Conservation (phyloP, 2,329 filamentous ascomycete species). For the Trichophyton schoenleinii region DNA sequence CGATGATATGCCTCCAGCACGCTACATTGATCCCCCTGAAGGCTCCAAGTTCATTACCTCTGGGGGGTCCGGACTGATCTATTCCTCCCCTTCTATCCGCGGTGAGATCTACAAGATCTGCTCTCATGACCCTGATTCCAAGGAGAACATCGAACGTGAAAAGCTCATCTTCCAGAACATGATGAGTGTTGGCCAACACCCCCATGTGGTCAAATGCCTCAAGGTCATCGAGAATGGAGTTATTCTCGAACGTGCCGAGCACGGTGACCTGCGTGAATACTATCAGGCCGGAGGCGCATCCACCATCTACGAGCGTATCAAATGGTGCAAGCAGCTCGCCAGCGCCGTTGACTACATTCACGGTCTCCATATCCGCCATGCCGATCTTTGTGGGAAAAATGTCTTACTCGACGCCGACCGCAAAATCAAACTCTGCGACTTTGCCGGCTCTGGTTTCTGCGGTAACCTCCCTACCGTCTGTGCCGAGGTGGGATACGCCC, state of each 20-base stretch:
- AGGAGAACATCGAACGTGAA: conserved; percentile 3
- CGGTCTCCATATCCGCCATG: conserved; percentile 2
- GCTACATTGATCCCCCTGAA: conserved; percentile 4
- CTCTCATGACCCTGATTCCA: conserved; percentile 5
- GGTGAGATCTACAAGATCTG: conserved; percentile 2
- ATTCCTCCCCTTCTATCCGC: not conserved
- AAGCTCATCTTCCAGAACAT: conserved; percentile 2
- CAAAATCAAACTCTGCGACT: conserved; percentile 8
- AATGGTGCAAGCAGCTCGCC: conserved; percentile 5
- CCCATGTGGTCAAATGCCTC: conserved; percentile 5
- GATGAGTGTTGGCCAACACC: conserved; percentile 1
- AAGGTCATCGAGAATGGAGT: conserved; percentile 1
- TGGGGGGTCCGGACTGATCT: conserved; percentile 1
- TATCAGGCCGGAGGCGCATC: conserved; percentile 3
- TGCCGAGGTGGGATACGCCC: not conserved
- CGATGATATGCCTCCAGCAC: not conserved
- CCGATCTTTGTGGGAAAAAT: conserved; percentile 6
- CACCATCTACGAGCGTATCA: conserved; percentile 4
- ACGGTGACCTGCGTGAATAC: conserved; percentile 6
- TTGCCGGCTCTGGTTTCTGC: conserved; percentile 7
- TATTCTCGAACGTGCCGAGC: conserved; percentile 4
- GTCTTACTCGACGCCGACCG: conserved; percentile 6
- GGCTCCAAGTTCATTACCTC: not conserved
- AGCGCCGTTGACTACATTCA: conserved; percentile 7
- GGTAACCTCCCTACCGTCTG: not conserved